Conservation (phyloP, 1,139 yeast genomes). For the Kodamaea ohmeri region DNA sequence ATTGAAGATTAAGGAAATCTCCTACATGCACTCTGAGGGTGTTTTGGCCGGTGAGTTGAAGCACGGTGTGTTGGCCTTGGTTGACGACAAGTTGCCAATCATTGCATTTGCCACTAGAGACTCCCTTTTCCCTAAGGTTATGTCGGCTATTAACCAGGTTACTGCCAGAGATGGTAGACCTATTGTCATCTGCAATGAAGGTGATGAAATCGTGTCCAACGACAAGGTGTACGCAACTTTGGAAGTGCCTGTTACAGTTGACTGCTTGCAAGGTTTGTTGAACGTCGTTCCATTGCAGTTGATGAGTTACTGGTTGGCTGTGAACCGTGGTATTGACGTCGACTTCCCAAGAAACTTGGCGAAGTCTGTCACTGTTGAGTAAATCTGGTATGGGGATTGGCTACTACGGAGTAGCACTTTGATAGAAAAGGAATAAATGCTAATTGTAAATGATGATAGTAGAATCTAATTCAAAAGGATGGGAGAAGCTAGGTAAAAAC, state of each 20-base stretch:
- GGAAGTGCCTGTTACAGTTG: constrained; percentile 94
- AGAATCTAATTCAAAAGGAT: background rate
- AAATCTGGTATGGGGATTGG: too few relatives aligned
- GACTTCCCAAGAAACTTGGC: constrained; percentile 99
- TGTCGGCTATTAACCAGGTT: constrained; percentile 95
- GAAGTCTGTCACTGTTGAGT: constrained; percentile 95
- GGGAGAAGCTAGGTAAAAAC: too few relatives aligned
- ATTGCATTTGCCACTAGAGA: constrained; percentile 98
- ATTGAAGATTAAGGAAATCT: constrained; percentile 93
- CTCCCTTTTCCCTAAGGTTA: constrained; percentile 92
- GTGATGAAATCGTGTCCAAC: constrained; percentile 59
- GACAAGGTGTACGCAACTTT: constrained; percentile 63
- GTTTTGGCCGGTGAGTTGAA: constrained; percentile 98
- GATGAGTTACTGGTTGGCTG: constrained; percentile 97
- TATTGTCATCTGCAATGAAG: constrained; percentile 87
- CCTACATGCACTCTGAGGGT: constrained; percentile 99
- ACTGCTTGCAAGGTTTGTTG: constrained; percentile 93
- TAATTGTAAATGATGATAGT: background rate
- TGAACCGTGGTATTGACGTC: constrained; percentile 91
- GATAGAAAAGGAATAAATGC: background rate
- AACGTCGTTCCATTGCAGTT: constrained; percentile 94
- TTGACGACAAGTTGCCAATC: constrained; percentile 90
- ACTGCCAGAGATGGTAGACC: constrained; percentile 98
- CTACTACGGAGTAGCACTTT: too few relatives aligned
- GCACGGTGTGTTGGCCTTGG: constrained; percentile 97